Evolutionary conservation across 2,329 filamentous ascomycete genomes (phyloP).

Genomic region (Cytospora chrysosperma): DNA sequence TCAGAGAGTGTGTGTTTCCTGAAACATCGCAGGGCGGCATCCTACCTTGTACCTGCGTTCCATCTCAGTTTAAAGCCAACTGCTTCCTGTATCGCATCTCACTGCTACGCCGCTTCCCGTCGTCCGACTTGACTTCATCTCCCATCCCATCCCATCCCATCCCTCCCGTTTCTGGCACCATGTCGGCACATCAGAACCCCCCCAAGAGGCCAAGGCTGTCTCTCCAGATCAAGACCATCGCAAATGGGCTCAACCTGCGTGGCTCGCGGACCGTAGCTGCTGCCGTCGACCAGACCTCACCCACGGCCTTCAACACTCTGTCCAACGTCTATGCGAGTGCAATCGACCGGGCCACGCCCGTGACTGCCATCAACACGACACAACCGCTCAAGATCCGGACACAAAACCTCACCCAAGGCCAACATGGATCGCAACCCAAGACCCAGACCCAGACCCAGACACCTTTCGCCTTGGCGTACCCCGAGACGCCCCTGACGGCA

Average conservation of each 20-base stretch:
- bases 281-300: slow-evolving; percentile 55
- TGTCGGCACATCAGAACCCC: slow-evolving; percentile 33
- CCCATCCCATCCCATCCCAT: not conserved
- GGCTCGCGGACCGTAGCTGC: slow-evolving; percentile 45
- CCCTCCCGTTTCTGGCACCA: slow-evolving; percentile 12
- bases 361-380: slow-evolving; percentile 49
- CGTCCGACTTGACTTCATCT: not conserved
- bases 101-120: not conserved
- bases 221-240: slow-evolving; percentile 46
- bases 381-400: slow-evolving; percentile 40
- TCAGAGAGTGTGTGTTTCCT: slow-evolving; percentile 15
- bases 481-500: slow-evolving; percentile 55
- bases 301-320: slow-evolving; percentile 64
- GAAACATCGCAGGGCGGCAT: slow-evolving; percentile 16
- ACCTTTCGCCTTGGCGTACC: slow-evolving; percentile 46
- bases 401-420: slow-evolving; percentile 34
- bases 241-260: slow-evolving; percentile 37
- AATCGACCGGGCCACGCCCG: slow-evolving; percentile 57
- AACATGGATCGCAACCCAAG: slow-evolving; percentile 36
- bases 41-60: not conserved
- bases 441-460: slow-evolving; percentile 43
- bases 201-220: slow-evolving; percentile 55
- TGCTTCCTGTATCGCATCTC: not conserved
- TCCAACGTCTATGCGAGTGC: slow-evolving; percentile 64
- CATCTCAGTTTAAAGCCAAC: not conserved